These are phyloP conservation scores for Populus nigra DNA, from an alignment of 345 rosid genomes.

Conservation along the genomic window DNA sequence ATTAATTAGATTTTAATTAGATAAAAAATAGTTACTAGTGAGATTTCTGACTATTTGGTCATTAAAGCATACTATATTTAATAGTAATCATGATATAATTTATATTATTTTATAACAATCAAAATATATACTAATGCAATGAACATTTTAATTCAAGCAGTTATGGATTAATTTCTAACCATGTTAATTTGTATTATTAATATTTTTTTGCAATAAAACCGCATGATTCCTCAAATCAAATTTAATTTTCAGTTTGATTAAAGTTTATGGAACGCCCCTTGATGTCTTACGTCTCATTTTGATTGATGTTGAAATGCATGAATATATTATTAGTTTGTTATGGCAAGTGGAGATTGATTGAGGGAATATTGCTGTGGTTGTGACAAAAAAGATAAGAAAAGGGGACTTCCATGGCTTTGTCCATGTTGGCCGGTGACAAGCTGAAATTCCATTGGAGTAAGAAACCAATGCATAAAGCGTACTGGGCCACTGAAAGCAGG, in stretches of 20 bases:
- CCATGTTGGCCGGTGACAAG: constrained; percentile 7
- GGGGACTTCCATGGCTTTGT: neutral
- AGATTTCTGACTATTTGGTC: rapidly evolving
- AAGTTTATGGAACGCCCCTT: neutral
- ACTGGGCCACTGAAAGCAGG: neutral
- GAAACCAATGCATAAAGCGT: neutral
- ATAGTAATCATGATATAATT: too few relatives aligned
- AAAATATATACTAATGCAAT: neutral
- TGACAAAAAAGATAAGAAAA: neutral
- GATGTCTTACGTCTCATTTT: neutral
- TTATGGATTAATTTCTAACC: neutral
- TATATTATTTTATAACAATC: too few relatives aligned
- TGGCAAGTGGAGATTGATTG: constrained; percentile 8
- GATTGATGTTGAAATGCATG: neutral
- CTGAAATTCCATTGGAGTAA: neutral
- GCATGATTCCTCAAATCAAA: too few relatives aligned
- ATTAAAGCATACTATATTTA: too few relatives aligned
- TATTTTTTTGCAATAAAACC: too few relatives aligned
- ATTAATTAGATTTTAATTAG: too few relatives aligned
- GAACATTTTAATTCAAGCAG: neutral
- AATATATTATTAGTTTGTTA: neutral
- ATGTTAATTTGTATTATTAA: neutral
- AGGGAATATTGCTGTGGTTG: neutral
- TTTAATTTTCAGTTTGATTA: too few relatives aligned
- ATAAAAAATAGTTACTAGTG: too few relatives aligned